Evolutionary conservation across 192 early-diverging fungal genomes (phyloP).

Genomic region (Coemansia sp.): DNA sequence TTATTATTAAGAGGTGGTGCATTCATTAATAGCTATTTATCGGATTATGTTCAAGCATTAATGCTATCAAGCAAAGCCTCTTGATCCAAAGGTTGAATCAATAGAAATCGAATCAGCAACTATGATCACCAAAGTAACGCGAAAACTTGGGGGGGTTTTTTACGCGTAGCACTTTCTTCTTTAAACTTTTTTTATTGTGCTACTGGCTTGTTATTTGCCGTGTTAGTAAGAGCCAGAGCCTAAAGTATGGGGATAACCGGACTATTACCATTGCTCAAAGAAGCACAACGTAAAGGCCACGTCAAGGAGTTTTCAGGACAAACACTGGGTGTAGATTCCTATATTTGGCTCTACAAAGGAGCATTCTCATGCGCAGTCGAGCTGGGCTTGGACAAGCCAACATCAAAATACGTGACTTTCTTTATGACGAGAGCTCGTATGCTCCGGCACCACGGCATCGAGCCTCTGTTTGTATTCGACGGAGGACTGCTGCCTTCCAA

Average conservation of each 20-base stretch:
- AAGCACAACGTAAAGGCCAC: constrained; percentile 65
- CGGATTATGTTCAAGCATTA: too few species aligned
- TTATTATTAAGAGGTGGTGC: too few species aligned
- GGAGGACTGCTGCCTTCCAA: constrained; percentile 89
- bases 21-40: too few species aligned
- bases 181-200: background rate
- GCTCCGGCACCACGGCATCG: constrained; percentile 67
- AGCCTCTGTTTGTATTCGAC: constrained; percentile 92
- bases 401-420: constrained; percentile 78
- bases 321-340: constrained; percentile 85
- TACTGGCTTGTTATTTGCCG: background rate
- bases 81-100: too few species aligned
- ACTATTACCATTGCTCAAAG: constrained; percentile 77
- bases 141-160: too few species aligned
- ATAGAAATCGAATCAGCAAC: too few species aligned
- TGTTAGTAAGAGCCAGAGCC: background rate
- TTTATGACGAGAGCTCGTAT: constrained; percentile 77
- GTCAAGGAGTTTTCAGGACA: constrained; percentile 69
- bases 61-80: too few species aligned
- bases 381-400: constrained; percentile 64
- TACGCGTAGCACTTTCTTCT: background rate
- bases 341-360: constrained; percentile 93
- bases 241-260: constrained; percentile 84
- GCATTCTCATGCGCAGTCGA: constrained; percentile 84
- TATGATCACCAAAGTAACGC: too few species aligned